Conservation (phyloP, 768 basidiomycete genomes). For the Boletellus ananas region DNA sequence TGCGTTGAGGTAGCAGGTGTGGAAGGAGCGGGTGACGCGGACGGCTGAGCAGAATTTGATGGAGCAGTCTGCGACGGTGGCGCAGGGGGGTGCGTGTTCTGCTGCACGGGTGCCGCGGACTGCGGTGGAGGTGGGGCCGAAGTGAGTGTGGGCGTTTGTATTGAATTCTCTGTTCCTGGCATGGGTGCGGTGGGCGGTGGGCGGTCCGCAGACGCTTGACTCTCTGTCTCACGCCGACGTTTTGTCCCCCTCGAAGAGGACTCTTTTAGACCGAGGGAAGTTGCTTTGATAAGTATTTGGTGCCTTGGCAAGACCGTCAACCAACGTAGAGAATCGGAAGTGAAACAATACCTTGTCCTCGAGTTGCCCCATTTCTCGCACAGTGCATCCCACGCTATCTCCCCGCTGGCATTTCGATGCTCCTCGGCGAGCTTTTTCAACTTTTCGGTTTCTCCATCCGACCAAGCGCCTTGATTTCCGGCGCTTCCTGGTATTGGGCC, state of each 20-base stretch:
- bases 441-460: conserved; percentile 70
- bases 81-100: conserved; percentile 29
- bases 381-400: conserved; percentile 78
- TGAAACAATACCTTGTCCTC: conserved; percentile 56
- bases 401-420: conserved; percentile 44
- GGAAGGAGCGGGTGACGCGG: conserved; percentile 33
- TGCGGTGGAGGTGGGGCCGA: conserved; percentile 28
- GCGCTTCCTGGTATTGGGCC: conserved; percentile 25
- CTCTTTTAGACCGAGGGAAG: conserved; percentile 72
- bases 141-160: conserved; percentile 12
- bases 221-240: conserved; percentile 48
- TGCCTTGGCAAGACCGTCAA: conserved; percentile 44
- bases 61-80: conserved; percentile 30
- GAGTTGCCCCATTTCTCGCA: conserved; percentile 69
- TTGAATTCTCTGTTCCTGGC: conserved; percentile 17
- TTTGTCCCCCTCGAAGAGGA: conserved; percentile 63
- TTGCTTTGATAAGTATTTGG: conserved; percentile 81
- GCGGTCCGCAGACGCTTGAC: conserved; percentile 26
- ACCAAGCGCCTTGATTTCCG: conserved; percentile 71
- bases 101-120: conserved; percentile 14
- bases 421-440: conserved; percentile 68
- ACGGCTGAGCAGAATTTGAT: conserved; percentile 23
- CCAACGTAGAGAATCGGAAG: neutral
- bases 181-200: conserved; percentile 20
- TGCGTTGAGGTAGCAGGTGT: conserved; percentile 32